A percentile compares a stretch with the other conserved stretches of the same genome.
Conservation (phyloP, 2,329 filamentous ascomycete genomes). For the Nemania bipapillata region DNA sequence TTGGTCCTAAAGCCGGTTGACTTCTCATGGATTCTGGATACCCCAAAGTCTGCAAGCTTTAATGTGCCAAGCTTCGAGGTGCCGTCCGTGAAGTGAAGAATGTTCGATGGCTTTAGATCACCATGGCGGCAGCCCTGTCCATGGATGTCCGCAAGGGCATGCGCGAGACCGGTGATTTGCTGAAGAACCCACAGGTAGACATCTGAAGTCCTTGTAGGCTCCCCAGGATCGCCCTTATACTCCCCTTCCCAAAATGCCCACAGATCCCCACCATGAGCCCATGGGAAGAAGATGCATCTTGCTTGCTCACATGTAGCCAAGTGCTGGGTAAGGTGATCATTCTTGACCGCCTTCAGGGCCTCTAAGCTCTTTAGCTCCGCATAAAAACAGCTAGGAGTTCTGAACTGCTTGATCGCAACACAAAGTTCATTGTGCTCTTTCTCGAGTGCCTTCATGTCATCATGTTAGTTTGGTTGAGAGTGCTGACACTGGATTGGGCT, state of each 20-base stretch:
- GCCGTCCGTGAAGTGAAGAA: conserved; percentile 7
- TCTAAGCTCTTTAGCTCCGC: neutral
- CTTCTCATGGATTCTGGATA: conserved; percentile 2
- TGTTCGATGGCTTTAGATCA: conserved; percentile 15
- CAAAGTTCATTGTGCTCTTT: too few relatives aligned
- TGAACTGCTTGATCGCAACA: conserved; percentile 15
- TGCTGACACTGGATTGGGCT: neutral
- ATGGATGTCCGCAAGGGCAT: conserved; percentile 2
- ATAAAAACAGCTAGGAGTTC: too few relatives aligned
- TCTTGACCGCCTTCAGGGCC: neutral
- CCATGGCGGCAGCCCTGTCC: neutral
- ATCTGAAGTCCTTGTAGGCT: neutral
- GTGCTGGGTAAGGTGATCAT: conserved; percentile 7
- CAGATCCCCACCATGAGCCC: conserved; percentile 2
- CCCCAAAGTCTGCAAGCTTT: conserved; percentile 12
- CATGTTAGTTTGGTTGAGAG: neutral
- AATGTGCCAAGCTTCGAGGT: neutral
- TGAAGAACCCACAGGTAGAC: neutral
- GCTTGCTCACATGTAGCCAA: conserved; percentile 9
- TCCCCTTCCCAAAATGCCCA: conserved; percentile 5
- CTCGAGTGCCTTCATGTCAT: neutral
- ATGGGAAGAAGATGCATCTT: conserved; percentile 10
- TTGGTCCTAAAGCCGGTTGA: neutral
- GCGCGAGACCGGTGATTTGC: conserved; percentile 7
- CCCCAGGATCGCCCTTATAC: neutral